These are phyloP conservation scores for Oryza officinalis DNA, from an alignment of 176 grass and related monocot genomes.

Conservation along the genomic window DNA sequence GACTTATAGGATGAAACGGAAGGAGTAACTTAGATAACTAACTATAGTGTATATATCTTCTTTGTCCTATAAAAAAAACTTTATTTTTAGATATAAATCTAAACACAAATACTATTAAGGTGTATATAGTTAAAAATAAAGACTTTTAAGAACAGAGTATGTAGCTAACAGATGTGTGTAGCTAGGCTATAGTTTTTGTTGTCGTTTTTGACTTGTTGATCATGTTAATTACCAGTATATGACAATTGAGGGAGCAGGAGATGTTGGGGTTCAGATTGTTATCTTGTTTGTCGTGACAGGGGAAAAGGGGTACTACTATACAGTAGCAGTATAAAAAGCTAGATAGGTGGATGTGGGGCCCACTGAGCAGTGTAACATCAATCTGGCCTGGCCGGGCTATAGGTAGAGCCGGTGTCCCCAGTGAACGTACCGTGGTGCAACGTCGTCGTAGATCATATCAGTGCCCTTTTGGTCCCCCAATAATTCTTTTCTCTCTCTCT, in stretches of 20 bases:
- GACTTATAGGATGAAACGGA: too few species aligned
- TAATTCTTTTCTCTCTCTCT: conserved; percentile 8
- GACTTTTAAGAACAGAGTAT: too few species aligned
- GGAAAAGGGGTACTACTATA: background rate
- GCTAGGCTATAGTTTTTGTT: too few species aligned
- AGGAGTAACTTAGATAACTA: too few species aligned
- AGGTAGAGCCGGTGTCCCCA: conserved; percentile 39
- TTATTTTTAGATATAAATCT: too few species aligned
- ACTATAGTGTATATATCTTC: too few species aligned
- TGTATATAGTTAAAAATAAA: too few species aligned
- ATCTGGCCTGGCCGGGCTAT: background rate
- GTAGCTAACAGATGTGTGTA: too few species aligned
- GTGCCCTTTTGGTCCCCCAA: conserved; percentile 58
- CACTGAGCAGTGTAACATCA: background rate
- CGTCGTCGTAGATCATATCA: background rate
- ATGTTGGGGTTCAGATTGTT: conserved; percentile 28
- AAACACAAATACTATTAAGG: too few species aligned
- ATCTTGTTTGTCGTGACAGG: conserved; percentile 25
- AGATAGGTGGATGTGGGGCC: background rate
- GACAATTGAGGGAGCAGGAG: background rate
- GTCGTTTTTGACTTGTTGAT: too few species aligned
- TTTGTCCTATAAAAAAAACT: too few species aligned
- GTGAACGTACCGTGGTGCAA: conserved; percentile 39
- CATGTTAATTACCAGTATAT: background rate
- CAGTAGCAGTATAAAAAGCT: background rate